These are phyloP conservation scores for Geotrichum ghanense DNA, from an alignment of 805 yeast species.

Conservation along the genomic window DNA sequence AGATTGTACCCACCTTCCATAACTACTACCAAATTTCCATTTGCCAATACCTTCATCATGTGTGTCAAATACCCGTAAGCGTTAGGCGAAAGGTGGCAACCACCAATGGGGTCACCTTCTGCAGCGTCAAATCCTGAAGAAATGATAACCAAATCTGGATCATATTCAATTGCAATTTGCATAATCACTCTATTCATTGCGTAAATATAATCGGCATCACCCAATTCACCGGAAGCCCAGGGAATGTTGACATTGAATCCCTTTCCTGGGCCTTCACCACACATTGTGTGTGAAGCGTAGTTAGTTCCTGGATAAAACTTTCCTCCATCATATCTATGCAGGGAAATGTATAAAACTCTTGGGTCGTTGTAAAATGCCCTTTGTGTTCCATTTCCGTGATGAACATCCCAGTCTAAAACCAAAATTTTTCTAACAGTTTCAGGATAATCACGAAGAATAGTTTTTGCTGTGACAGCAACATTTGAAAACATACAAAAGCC, in stretches of 20 bases:
- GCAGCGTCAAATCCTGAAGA: constrained; percentile 99
- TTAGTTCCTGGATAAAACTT: constrained; percentile 89
- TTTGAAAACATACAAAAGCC: constrained; percentile 94
- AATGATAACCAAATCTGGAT: constrained; percentile 85
- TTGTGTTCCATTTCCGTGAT: constrained; percentile 98
- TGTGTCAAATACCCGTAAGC: constrained; percentile 97
- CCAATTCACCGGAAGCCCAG: constrained; percentile 86
- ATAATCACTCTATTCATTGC: constrained; percentile 78
- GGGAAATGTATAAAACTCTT: constrained; percentile 77
- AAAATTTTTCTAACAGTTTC: constrained; percentile 77
- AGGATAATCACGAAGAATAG: constrained; percentile 70
- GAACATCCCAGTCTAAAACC: constrained; percentile 95
- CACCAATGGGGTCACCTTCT: constrained; percentile 94
- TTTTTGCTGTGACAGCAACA: constrained; percentile 93
- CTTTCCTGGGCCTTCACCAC: constrained; percentile 77
- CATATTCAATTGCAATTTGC: constrained; percentile 81
- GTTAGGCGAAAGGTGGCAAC: constrained; percentile 89
- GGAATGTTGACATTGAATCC: constrained; percentile 88
- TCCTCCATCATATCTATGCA: constrained; percentile 89
- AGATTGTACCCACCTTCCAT: constrained; percentile 95
- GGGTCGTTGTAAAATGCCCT: constrained; percentile 84
- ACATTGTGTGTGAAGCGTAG: constrained; percentile 70
- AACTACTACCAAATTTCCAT: constrained; percentile 79
- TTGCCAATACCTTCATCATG: constrained; percentile 73
- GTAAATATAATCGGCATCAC: constrained; percentile 90